Evolutionary conservation across 495 filamentous ascomycete genomes (phyloP).

Genomic region (Aspergillus affinis): DNA sequence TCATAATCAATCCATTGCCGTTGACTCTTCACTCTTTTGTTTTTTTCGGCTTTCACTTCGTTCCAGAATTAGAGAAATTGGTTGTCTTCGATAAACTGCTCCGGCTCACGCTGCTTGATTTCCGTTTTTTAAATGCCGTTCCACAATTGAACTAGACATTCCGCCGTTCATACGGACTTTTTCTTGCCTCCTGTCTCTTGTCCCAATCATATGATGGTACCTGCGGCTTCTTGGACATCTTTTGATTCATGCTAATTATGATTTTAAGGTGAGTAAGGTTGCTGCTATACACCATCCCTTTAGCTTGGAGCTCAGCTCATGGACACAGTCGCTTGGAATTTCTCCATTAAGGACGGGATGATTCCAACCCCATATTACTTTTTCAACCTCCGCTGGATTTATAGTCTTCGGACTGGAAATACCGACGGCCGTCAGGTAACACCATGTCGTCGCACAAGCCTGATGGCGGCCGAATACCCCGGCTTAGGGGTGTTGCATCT

Average conservation of each 20-base stretch:
- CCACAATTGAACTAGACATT: not conserved
- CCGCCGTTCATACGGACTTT: not conserved
- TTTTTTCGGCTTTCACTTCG: constrained; percentile 9
- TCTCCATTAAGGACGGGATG: constrained; percentile 32
- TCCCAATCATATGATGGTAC: not conserved
- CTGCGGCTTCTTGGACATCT: not conserved
- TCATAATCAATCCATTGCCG: not conserved
- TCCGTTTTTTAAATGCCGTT: not conserved
- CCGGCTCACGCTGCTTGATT: constrained; percentile 10
- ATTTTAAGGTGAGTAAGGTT: not conserved
- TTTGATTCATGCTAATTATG: constrained; percentile 4
- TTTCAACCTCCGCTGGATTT: constrained; percentile 23
- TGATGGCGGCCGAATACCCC: constrained; percentile 36
- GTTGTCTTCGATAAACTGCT: not conserved
- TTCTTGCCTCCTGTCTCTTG: not conserved
- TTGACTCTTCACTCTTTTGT: constrained; percentile 2
- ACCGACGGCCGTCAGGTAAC: constrained; percentile 26
- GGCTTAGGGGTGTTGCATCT: constrained; percentile 26
- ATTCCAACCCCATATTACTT: constrained; percentile 27
- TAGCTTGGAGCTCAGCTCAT: not conserved
- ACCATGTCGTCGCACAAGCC: constrained; percentile 41
- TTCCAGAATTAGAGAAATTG: not conserved
- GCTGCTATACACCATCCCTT: not conserved
- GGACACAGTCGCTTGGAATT: constrained; percentile 1
- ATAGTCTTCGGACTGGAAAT: constrained; percentile 31